Conservation (phyloP, 1,284 basidiomycete species). For the Cystobasidium sp. region DNA sequence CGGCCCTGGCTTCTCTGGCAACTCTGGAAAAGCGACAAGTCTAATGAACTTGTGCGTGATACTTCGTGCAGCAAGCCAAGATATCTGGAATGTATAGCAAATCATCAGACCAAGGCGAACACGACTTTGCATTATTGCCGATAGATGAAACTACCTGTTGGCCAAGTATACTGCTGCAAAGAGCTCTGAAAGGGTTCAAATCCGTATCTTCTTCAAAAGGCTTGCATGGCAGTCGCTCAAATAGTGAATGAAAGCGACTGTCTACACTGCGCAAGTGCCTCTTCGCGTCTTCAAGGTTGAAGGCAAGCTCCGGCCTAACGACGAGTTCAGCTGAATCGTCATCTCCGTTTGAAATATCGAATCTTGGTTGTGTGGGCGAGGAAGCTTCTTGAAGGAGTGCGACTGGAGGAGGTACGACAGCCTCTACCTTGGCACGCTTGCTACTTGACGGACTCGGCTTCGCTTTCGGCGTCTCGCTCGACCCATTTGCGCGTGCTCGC, state of each 20-base stretch:
- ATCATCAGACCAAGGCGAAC: no score
- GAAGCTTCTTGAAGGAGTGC: slow-evolving; percentile 7
- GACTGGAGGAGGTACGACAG: neutral
- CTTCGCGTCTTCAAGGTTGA: slow-evolving; percentile 75
- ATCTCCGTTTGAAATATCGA: slow-evolving; percentile 6
- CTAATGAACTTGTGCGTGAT: slow-evolving; percentile 82
- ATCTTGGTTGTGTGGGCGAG: slow-evolving; percentile 2
- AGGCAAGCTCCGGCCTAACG: slow-evolving; percentile 70
- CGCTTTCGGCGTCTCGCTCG: neutral
- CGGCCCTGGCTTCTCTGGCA: slow-evolving; percentile 67
- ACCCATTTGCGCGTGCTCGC: slow-evolving; percentile 14
- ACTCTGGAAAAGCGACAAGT: slow-evolving; percentile 67
- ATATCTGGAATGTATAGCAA: slow-evolving; percentile 76
- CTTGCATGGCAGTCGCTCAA: slow-evolving; percentile 68
- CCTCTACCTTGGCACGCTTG: slow-evolving; percentile 6
- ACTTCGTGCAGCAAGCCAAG: slow-evolving; percentile 83
- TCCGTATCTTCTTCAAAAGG: slow-evolving; percentile 67
- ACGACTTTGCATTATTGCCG: no score
- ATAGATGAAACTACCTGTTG: slow-evolving; percentile 45
- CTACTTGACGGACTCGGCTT: neutral
- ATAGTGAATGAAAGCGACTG: slow-evolving; percentile 71
- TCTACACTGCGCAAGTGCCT: slow-evolving; percentile 71
- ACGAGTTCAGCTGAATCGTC: slow-evolving; percentile 51
- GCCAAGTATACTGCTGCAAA: slow-evolving; percentile 69
- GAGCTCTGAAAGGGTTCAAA: slow-evolving; percentile 74